Evolutionary conservation across 1,139 yeast species (phyloP), one percentile per base, ranked within the genome.

Genomic region (Debaryomyces singareniensis): DNA sequence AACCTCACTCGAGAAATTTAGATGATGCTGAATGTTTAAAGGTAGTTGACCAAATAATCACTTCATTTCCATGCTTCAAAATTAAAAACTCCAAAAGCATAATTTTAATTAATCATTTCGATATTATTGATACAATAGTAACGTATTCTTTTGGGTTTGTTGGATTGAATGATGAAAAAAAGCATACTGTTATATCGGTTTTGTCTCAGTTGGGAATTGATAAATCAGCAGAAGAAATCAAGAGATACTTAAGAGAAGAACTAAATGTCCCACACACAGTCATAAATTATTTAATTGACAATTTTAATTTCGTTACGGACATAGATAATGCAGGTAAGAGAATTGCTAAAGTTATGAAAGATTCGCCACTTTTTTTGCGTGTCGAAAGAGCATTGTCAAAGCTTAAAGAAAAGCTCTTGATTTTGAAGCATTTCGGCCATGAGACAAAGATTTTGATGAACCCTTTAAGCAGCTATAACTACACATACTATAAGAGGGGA

Each of bases 11-110:
- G 35, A 44, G 38, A 18, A 48, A 68, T 5, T 66, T 72, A 30
- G 69, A 80, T 42, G 97, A 91, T 49, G 96, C 96, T 0, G 98
- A 91, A 47, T 75, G 91, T 36, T 61, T 91, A 29, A 82, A 83
- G 43, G 82, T 86, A 1, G 67, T 86, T 22, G 93, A 83, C 45
- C 95, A 86, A 43, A 65, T 87, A 4, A 54, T 83, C 3, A 55
- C 66, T 4, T 49, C 68, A 2, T 75, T 84, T 35, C 89, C 93
- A 1, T 78, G 81, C 29, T 77, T 82, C 46, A 70, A 68, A 25
- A 38, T 47, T 9, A 54, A 54, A 29, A 59, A 63, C 15, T 62
- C 73, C 1, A 72, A 72, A 20, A 42, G 51, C 2, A 65, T 81
- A 9, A 68, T 89, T 31, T 68, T 82, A 13, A 53, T 91, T 21